phyloP scores from a whole-genome alignment of 805 yeast species.

The Wickerhamiella kazuoi region DNA sequence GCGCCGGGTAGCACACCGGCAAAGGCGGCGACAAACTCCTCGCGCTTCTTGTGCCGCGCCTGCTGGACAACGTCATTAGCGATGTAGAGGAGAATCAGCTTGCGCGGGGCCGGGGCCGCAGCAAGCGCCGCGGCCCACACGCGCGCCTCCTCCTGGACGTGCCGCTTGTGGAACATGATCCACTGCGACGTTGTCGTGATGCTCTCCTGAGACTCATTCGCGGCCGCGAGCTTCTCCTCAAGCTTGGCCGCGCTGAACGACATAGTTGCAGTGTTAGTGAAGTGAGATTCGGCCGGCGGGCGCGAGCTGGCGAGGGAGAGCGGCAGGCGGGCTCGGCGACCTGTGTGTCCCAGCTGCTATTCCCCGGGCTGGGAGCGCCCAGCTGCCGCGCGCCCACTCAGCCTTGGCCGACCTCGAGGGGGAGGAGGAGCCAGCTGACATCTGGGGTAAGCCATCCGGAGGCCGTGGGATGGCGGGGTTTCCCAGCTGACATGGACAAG shows the following conservation, averaged over 20 bases:
- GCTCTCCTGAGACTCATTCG: conserved; percentile 51
- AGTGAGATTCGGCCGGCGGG: not conserved
- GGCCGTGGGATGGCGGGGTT: no score
- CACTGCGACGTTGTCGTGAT: conserved; percentile 60
- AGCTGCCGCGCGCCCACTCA: no score
- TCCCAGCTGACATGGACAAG: conserved; percentile 29
- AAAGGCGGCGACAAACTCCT: conserved; percentile 43
- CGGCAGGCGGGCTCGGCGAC: not conserved
- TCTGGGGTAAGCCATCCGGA: no score
- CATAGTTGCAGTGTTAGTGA: conserved; percentile 1
- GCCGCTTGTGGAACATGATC: conserved; percentile 47
- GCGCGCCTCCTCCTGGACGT: conserved; percentile 34
- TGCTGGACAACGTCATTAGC: conserved; percentile 74
- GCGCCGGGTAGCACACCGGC: conserved; percentile 26
- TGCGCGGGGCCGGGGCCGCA: conserved; percentile 24
- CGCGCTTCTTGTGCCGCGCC: conserved; percentile 42
- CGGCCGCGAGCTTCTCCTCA: conserved; percentile 16
- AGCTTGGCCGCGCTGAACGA: conserved; percentile 14
- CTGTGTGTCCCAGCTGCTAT: no score
- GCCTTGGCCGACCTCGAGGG: no score
- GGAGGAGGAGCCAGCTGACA: no score
- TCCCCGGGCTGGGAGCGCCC: no score
- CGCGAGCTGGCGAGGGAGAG: not conserved
- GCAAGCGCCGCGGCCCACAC: conserved; percentile 30
- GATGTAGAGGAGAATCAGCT: conserved; percentile 44